Percentiles rank a stretch among this genome's conserved stretches.
Evolutionary conservation across 371 early-diverging fungal species (phyloP).

Genomic region (Amoeboaphelidium protococcarum): DNA sequence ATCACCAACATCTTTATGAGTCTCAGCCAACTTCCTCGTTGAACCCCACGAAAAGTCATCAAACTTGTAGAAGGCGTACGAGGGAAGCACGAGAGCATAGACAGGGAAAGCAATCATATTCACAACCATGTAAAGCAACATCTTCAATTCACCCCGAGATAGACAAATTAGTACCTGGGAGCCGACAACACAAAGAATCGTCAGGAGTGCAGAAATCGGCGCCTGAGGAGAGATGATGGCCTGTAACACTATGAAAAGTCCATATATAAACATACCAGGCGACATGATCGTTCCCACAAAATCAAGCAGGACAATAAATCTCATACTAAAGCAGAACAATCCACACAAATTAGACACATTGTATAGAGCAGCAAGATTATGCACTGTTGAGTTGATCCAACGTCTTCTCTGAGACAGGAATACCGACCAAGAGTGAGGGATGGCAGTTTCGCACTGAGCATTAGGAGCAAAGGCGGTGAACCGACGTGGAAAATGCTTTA

Average conservation of each 20-base stretch:
- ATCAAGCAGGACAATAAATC: constrained; percentile 33
- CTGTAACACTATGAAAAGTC: constrained; percentile 1
- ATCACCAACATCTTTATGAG: too few relatives aligned
- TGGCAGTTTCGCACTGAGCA: constrained; percentile 17
- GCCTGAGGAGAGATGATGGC: too few relatives aligned
- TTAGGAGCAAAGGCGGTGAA: constrained; percentile 16
- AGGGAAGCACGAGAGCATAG: not conserved
- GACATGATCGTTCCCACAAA: constrained; percentile 18
- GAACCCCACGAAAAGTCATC: constrained; percentile 2
- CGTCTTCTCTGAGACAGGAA: constrained; percentile 61
- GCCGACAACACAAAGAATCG: too few relatives aligned
- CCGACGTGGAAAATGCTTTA: constrained; percentile 18
- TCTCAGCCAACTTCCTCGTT: too few relatives aligned
- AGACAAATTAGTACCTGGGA: not conserved
- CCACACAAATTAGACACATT: constrained; percentile 73
- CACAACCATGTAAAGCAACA: not conserved
- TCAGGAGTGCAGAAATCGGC: too few relatives aligned
- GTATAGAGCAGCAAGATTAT: constrained; percentile 75
- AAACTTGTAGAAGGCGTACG: constrained; percentile 1
- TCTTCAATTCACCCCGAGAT: not conserved
- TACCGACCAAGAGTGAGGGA: constrained; percentile 15
- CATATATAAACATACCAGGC: constrained; percentile 17
- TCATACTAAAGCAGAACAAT: constrained; percentile 96
- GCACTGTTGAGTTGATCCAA: constrained; percentile 95
- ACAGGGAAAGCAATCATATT: not conserved